Base-by-base conservation (phyloP, 75 land plant genomes). In the Larix kaempferi region DNA sequence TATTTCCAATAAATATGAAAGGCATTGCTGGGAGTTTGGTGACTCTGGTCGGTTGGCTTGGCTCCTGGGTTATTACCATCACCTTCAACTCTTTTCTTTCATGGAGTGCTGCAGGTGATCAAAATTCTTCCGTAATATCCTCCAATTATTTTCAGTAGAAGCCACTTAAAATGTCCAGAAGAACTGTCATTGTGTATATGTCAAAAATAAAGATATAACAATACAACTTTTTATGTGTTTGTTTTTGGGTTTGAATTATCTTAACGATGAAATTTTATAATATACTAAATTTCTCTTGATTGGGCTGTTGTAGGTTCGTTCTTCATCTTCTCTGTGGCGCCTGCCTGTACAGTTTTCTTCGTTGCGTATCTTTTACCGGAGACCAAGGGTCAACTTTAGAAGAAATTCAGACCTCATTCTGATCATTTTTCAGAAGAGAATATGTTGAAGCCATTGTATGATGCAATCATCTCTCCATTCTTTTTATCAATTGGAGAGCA, bases 11-110 rank as follows among this genome's bases (percentile, higher is more conserved):
- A 29, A 72, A 80, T 59, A 79, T 87, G 27, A 87, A 87, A 57
- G 88, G 88, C 2, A 63, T 85, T 16, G 88, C 87, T 29, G 88
- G 88, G 19, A 87, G 88, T 49, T 58, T 85, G 77, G 88, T 82
- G 39, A 87, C 87, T 25, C 77, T 86, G 26, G 59, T 78, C 21
- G 71, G 80, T 54, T 86, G 87, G 86, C 71, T 76, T 62, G 85
- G 80, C 15, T 71, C 86, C 15, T 86, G 87, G 74, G 65, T 74
- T 37, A 80, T 85, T 27, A 87, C 87, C 69, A 12, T 81, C 44
- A 81, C 57, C 41, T 87, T 85, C 78, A 87, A 81, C 62, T 81
- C 17, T 71, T 56, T 87, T 69, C 78, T 85, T 17, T 78, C 66
- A 13, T 85, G 88, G 88, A 87, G 83, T 56, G 67, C 83, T 37